These are phyloP conservation scores for Vigna hirtella DNA, from an alignment of 306 rosid genomes.

Conservation along the genomic window DNA sequence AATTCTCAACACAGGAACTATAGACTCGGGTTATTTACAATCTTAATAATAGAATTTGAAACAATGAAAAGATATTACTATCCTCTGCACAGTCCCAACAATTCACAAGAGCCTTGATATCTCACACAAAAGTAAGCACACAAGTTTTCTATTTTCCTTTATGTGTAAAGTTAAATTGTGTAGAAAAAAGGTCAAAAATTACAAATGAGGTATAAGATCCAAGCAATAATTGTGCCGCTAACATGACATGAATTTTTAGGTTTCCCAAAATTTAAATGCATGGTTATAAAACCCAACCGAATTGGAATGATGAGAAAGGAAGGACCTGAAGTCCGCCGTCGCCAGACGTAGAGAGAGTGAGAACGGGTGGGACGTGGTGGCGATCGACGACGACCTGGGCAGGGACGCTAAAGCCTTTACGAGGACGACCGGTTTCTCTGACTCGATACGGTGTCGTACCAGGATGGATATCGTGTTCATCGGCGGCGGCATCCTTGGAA, in stretches of 20 bases:
- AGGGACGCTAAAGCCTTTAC: conserved; percentile 75
- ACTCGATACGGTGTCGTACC: conserved; percentile 46
- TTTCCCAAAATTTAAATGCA: conserved; percentile 19
- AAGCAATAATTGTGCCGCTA: background rate
- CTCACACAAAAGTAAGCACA: background rate
- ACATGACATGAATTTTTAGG: background rate
- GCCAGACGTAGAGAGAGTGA: conserved; percentile 64
- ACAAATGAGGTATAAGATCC: background rate
- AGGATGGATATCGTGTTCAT: conserved; percentile 47
- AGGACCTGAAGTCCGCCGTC: conserved; percentile 89
- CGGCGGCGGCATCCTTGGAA: conserved; percentile 52
- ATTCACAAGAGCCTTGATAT: conserved; percentile 1
- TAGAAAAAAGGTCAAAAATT: background rate
- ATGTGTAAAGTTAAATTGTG: background rate
- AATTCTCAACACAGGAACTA: background rate
- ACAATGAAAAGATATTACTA: background rate
- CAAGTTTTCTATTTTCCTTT: background rate
- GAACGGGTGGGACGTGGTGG: conserved; percentile 64
- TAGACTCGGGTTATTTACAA: background rate
- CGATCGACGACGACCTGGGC: conserved; percentile 74
- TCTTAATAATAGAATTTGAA: background rate
- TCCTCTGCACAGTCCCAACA: conserved; percentile 18
- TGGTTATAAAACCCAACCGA: background rate
- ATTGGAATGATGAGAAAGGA: background rate
- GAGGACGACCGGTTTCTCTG: conserved; percentile 65